phyloP scores from a whole-genome alignment of 129 eudicot genomes.

The Lactuca sativa region DNA sequence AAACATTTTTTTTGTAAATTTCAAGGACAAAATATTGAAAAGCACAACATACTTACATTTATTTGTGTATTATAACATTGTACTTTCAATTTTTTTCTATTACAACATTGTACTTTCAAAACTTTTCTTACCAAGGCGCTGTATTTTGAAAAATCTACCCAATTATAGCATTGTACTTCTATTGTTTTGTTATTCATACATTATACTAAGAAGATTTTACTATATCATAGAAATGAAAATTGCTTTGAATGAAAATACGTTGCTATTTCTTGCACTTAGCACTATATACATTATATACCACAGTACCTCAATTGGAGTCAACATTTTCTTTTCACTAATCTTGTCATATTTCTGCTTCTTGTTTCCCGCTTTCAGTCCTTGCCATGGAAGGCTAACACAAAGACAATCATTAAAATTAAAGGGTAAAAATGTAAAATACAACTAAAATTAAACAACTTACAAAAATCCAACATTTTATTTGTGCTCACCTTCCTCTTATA shows the following conservation, averaged over 20 bases:
- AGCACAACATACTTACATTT: no score
- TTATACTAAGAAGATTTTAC: no score
- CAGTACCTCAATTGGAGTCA: constrained; percentile 88
- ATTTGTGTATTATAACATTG: no score
- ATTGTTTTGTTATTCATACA: no score
- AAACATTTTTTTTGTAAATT: neutral
- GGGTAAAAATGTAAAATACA: neutral
- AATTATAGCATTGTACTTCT: no score
- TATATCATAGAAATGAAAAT: no score
- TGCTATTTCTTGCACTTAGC: neutral
- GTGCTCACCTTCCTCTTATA: constrained; percentile 88
- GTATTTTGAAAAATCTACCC: no score
- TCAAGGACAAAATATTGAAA: neutral
- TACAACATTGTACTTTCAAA: no score
- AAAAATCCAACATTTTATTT: neutral
- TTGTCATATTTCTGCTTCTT: constrained; percentile 97
- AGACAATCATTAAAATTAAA: neutral
- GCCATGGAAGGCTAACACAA: constrained; percentile 93
- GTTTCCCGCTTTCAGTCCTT: constrained; percentile 94
- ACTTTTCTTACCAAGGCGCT: no score
- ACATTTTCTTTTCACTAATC: constrained; percentile 95
- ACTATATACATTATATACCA: neutral
- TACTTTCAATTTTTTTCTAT: no score
- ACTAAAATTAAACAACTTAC: neutral
- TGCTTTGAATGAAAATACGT: no score